Evolutionary conservation across 2,329 filamentous ascomycete species (phyloP), one percentile per base, ranked within the genome.

Genomic region (Microcera coccophila): DNA sequence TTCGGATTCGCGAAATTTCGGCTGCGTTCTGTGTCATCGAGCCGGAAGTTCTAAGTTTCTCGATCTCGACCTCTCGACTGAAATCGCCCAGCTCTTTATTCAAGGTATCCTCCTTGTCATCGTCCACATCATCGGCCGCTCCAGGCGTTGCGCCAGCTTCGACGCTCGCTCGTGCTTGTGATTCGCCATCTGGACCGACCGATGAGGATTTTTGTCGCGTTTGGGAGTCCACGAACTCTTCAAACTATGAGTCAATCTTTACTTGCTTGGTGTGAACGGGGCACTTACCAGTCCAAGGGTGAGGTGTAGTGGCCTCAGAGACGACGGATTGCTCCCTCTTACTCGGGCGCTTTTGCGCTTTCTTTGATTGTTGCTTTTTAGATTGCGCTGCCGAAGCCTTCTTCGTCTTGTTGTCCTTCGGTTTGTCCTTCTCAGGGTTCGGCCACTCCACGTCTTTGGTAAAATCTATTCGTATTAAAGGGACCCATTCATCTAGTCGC

Each of bases 11-110:
- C 18, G 91, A 91, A 48, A 98, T 90, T 62, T 98, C 94, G 11
- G 91, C 90, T 44, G 95, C 93, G 53, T 97, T 97, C 63, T 98
- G 94, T 10, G 94, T 98, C 93, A 98, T 97, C 48, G 90, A 96
- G 22, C 93, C 94, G 18, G 88, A 87, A 3, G 90, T 95, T 31
- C 93, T 83, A 9, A 98, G 76, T 62, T 96, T 95, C 64, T 98
- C 93, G 44, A 97, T 96, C 65, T 98, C 93, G 52, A 94, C 87
- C 63, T 95, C 87, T 38, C 86, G 80, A 50, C 85, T 84, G 60
- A 87, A 91, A 4, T 75, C 73, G 11, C 70, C 68, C 48, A 66
- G 74, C 59, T 78, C 70, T 41, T 67, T 70, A 56, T 72, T 74
- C 4, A 63, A 57, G 11, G 71, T 68, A 3, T 65, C 65, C 4